Evolutionary conservation across 352 stramenopile species (phyloP).

Genomic region (Pythium scleroteichum): DNA sequence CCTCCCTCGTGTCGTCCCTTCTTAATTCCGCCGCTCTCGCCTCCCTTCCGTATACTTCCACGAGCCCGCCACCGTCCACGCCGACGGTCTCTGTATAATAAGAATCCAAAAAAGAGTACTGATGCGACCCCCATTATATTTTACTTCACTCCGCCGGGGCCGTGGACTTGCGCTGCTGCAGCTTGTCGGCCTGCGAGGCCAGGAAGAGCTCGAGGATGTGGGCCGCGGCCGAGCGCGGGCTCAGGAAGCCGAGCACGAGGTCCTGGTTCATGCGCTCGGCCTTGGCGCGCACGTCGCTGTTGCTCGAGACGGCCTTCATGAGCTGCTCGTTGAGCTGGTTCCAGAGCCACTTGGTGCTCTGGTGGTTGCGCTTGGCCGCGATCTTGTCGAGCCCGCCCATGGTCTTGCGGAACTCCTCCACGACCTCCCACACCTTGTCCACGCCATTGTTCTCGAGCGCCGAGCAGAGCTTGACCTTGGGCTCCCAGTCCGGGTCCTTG

Average conservation of each 20-base stretch:
- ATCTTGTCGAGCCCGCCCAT: conserved; percentile 72
- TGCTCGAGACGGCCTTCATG: conserved; percentile 59
- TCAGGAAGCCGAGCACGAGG: conserved; percentile 64
- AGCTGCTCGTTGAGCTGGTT: conserved; percentile 79
- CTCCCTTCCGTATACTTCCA: conserved; percentile 11
- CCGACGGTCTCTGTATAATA: conserved; percentile 17
- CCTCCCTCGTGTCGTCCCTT: neutral
- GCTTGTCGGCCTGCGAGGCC: conserved; percentile 37
- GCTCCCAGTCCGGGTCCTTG: conserved; percentile 84
- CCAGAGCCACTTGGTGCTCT: conserved; percentile 85
- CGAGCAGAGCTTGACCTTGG: conserved; percentile 75
- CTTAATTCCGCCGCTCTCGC: too few species aligned
- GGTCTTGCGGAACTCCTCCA: conserved; percentile 55
- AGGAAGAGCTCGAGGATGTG: conserved; percentile 67
- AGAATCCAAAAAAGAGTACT: too few species aligned
- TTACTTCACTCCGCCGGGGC: conserved; percentile 1
- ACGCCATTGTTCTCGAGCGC: conserved; percentile 67
- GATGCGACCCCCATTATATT: too few species aligned
- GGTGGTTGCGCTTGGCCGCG: conserved; percentile 59
- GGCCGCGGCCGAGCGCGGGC: conserved; percentile 57
- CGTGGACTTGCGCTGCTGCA: conserved; percentile 11
- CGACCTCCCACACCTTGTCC: conserved; percentile 68
- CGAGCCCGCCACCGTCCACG: neutral
- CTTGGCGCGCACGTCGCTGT: conserved; percentile 43
- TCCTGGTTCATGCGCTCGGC: conserved; percentile 63